Conservation (phyloP, 2,329 filamentous ascomycete species). For the Zymoseptoria crescenta region DNA sequence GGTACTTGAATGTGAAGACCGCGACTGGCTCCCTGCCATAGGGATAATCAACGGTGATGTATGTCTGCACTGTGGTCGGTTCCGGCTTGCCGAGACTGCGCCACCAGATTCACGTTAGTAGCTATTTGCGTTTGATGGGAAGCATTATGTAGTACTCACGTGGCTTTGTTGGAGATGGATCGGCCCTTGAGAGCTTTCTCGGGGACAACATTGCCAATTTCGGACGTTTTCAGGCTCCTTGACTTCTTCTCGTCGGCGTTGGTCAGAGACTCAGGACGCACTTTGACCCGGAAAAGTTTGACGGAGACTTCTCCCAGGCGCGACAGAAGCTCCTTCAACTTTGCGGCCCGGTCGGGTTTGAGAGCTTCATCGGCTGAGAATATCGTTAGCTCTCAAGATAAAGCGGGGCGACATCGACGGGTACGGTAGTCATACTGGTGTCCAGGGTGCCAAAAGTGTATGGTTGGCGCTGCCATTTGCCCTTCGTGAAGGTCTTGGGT, state of each 20-base stretch:
- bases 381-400: too few species aligned
- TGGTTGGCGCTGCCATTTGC: neutral
- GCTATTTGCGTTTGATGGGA: too few species aligned
- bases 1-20: conserved; percentile 21
- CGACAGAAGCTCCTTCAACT: conserved; percentile 4
- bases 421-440: too few species aligned
- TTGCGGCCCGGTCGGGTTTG: neutral
- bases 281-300: too few species aligned
- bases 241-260: too few species aligned
- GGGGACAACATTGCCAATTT: conserved; percentile 2
- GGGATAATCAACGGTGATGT: conserved; percentile 9
- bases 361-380: conserved; percentile 6
- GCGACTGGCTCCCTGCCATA: conserved; percentile 17
- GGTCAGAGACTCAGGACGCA: too few species aligned
- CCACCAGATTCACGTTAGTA: too few species aligned
- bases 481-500: neutral
- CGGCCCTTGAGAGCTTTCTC: conserved; percentile 26
- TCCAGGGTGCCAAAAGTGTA: conserved; percentile 14
- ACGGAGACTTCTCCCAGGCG: conserved; percentile 14
- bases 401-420: too few species aligned
- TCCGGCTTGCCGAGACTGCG: too few species aligned
- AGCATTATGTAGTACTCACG: too few species aligned
- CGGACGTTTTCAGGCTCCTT: too few species aligned
- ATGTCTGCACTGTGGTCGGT: too few species aligned
- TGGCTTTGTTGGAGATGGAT: conserved; percentile 18